Conservation (phyloP, 75 land plant genomes). For the Chamaecyparis obtusa region DNA sequence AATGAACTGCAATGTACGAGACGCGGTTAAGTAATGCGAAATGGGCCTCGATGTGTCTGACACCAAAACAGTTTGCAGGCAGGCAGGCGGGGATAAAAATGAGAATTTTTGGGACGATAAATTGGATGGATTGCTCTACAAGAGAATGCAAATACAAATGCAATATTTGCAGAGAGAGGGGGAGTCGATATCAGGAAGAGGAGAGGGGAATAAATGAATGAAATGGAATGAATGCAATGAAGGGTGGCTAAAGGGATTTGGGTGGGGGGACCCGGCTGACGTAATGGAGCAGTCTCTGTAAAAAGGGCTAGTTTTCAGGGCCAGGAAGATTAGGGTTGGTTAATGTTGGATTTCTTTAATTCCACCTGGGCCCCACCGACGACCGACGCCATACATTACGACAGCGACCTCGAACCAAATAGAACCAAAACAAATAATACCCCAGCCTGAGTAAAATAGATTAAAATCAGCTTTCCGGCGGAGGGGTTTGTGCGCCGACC, state of each 20-base stretch:
- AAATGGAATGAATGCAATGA: neutral
- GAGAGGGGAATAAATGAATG: neutral
- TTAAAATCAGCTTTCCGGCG: neutral
- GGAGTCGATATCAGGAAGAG: slow-evolving; percentile 4
- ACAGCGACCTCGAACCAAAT: slow-evolving; percentile 3
- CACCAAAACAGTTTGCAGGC: neutral
- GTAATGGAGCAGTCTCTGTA: slow-evolving; percentile 12
- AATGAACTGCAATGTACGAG: slow-evolving; percentile 8
- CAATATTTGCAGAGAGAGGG: too few species aligned
- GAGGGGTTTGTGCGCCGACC: neutral
- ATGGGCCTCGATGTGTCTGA: neutral
- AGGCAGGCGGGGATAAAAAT: too few species aligned
- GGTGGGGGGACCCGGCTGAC: neutral
- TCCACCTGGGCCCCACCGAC: neutral
- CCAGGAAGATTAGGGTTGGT: neutral
- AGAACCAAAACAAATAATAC: slow-evolving; percentile 1
- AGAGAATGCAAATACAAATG: too few species aligned
- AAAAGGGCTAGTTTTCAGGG: slow-evolving; percentile 3
- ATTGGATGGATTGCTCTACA: neutral
- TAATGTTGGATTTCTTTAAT: neutral
- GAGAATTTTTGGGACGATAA: too few species aligned
- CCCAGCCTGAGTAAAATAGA: too few species aligned
- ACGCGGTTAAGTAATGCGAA: neutral
- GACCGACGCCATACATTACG: slow-evolving; percentile 16
- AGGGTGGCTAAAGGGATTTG: neutral